phyloP scores from a whole-genome alignment of 331 rosid genomes.

The Rosa hybrid region DNA sequence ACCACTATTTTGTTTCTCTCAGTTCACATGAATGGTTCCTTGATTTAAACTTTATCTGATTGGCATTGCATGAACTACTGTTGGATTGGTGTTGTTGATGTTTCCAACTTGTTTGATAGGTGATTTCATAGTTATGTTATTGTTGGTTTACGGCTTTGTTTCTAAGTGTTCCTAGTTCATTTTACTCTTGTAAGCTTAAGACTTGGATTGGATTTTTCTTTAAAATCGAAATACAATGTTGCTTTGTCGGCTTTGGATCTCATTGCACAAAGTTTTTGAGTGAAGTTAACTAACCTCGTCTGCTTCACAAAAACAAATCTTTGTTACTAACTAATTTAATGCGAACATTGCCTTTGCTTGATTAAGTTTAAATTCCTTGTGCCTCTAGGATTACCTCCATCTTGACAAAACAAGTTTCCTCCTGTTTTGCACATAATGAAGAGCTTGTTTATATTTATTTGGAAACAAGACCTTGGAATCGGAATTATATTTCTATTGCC shows the following conservation, averaged over 20 bases:
- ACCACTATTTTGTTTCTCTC: neutral
- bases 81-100: neutral
- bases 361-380: slow-evolving; percentile 1
- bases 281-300: neutral
- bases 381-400: neutral
- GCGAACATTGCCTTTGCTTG: neutral
- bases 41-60: neutral
- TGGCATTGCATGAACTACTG: neutral
- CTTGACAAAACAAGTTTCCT: neutral
- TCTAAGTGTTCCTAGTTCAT: neutral
- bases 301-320: neutral
- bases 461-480: neutral
- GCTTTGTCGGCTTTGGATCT: neutral
- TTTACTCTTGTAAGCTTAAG: neutral
- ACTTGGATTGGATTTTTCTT: neutral
- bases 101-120: neutral
- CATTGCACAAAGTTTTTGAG: neutral
- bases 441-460: neutral
- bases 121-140: neutral
- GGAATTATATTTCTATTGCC: neutral
- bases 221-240: neutral
- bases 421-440: neutral
- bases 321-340: neutral
- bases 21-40: neutral
- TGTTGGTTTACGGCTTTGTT: neutral